Base-by-base conservation (phyloP, 2,329 filamentous ascomycete species). In the Celoporthe dispersa region DNA sequence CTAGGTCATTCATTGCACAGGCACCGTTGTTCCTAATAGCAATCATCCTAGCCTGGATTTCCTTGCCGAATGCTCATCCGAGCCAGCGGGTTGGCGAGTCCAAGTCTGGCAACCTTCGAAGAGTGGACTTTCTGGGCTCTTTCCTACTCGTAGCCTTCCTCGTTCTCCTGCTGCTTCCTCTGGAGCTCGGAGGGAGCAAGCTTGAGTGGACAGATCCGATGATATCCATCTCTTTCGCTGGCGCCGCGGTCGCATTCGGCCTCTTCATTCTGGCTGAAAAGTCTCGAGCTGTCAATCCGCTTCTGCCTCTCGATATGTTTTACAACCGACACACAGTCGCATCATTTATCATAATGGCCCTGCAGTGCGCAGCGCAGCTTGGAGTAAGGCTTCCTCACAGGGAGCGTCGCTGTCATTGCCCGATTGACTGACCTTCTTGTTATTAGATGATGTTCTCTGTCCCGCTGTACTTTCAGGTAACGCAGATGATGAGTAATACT, bases 401-500 rank as follows among this genome's bases (percentile, higher is more conserved):
- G 71, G 8, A 71, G 72, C 2, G 5, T 39, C 11, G 22, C 8
- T 6, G 25, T n/a, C 44, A 3, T 60, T 31, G 35, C 19, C 61
- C 12, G 22, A 64, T 12, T 70, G 12, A 48, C 41, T 48, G 19
- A 68, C 53, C 9, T 12, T 8, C 22, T 70, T 66, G 63, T 59
- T 19, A 33, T 16, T 70, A 84, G 79, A 82, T 90, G 76, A 89
- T 92, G 86, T 90, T 89, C 67, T 85, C 86, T 0, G 85, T 92
- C 0, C 91, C 91, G 0, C 78, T 93, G 0, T 93, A 93, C 78
- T 93, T 93, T 73, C 88, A 91, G 69, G 85, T 91, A 0, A 90
- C 90, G 0, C 80, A 85, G 6, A 80, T 83, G 0, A 85, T 84
- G 2, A 88, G 87, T 0, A 88, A 86, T 60, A 88, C 90, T 0